Evolutionary conservation across 768 basidiomycete genomes (phyloP).

Genomic region (Leccinellum luteum): DNA sequence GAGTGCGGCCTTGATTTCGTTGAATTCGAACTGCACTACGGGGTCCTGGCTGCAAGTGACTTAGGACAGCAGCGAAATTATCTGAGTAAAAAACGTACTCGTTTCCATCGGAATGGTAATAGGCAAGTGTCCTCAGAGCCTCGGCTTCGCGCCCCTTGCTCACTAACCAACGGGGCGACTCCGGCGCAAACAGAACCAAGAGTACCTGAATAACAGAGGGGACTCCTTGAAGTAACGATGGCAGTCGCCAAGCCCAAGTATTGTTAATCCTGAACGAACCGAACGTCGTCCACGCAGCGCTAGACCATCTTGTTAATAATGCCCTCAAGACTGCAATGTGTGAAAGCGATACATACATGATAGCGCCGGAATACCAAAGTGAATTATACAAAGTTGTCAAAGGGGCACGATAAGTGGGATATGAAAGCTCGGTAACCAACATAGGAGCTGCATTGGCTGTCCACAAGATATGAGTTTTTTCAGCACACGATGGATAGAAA

Average conservation of each 20-base stretch:
- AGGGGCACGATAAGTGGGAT: conserved; percentile 76
- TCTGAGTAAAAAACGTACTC: conserved; percentile 34
- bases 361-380: conserved; percentile 83
- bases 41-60: conserved; percentile 46
- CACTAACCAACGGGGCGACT: conserved; percentile 82
- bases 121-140: conserved; percentile 67
- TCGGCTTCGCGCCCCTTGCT: conserved; percentile 68
- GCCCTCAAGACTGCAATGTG: neutral
- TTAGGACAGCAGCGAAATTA: neutral
- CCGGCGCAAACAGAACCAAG: conserved; percentile 69
- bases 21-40: conserved; percentile 69
- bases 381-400: conserved; percentile 79
- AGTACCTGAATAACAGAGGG: conserved; percentile 66
- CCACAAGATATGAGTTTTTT: neutral
- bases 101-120: conserved; percentile 81
- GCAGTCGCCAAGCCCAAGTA: conserved; percentile 82
- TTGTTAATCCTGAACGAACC: conserved; percentile 69
- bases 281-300: conserved; percentile 79
- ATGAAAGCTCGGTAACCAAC: conserved; percentile 79
- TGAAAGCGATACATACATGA: conserved; percentile 46
- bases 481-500: neutral
- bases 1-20: conserved; percentile 81
- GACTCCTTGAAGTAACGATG: conserved; percentile 68
- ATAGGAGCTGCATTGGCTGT: conserved; percentile 72
- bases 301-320: conserved; percentile 12